phyloP scores from a whole-genome alignment of 495 filamentous ascomycete species.

The Aspergillus homomorphus region DNA sequence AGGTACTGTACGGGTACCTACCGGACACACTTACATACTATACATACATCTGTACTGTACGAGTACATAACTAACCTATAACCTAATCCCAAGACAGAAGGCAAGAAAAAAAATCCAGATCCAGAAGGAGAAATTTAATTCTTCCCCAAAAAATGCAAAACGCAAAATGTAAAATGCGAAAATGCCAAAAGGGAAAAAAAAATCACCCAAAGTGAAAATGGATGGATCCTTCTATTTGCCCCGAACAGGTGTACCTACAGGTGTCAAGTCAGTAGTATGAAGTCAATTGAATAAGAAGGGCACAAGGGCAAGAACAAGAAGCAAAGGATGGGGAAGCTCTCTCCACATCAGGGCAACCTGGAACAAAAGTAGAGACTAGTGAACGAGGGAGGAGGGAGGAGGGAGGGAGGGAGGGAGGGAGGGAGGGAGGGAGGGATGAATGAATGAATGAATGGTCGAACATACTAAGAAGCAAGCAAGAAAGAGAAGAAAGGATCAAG shows the following conservation, averaged over 20 bases:
- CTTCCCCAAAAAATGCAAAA: not conserved
- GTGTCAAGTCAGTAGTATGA: not conserved
- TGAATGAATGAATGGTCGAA: not conserved
- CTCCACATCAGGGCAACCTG: not conserved
- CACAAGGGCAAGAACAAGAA: not conserved
- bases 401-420: not conserved
- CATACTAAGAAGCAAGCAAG: too few species aligned
- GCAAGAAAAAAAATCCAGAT: too few species aligned
- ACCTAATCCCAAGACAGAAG: not conserved
- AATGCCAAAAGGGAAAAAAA: not conserved
- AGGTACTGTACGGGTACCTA: slow-evolving; percentile 17
- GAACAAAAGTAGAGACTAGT: too few species aligned
- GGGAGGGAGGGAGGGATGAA: not conserved
- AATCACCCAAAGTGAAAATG: not conserved
- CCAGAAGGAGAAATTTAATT: too few species aligned
- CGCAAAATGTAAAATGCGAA: not conserved
- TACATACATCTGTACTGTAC: slow-evolving; percentile 8
- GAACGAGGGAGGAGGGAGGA: not conserved
- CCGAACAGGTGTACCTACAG: not conserved
- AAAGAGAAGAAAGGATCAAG: too few species aligned
- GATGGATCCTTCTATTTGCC: not conserved
- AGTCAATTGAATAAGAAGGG: not conserved
- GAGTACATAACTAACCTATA: too few species aligned
- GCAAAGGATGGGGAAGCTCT: not conserved
- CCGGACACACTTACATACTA: slow-evolving; percentile 8